phyloP scores from a whole-genome alignment of 2,329 filamentous ascomycete species.

The Trichoderma sp. region DNA sequence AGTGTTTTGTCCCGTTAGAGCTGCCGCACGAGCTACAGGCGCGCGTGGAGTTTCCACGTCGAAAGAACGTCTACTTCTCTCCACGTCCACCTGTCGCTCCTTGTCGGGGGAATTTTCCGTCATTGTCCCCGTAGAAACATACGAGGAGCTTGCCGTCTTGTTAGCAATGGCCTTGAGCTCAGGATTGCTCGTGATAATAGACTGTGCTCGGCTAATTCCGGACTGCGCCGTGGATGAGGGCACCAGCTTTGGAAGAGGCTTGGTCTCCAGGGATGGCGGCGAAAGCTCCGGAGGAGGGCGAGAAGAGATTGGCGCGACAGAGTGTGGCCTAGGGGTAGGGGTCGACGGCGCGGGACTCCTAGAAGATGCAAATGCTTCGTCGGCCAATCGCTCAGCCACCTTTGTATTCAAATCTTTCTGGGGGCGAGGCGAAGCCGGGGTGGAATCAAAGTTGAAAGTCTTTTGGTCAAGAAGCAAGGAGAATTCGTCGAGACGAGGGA shows the following conservation, averaged over 20 bases:
- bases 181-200: conserved; percentile 61
- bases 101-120: conserved; percentile 9
- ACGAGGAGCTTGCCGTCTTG: conserved; percentile 36
- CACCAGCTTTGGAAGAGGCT: conserved; percentile 38
- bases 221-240: conserved; percentile 41
- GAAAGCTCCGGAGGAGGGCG: conserved; percentile 14
- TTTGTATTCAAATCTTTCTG: conserved; percentile 55
- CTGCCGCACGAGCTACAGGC: background rate
- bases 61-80: background rate
- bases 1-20: conserved; percentile 6
- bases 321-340: conserved; percentile 30
- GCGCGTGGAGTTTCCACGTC: conserved; percentile 1
- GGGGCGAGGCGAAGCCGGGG: conserved; percentile 46
- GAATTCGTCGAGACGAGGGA: conserved; percentile 91
- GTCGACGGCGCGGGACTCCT: conserved; percentile 23
- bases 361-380: conserved; percentile 71
- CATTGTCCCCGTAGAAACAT: conserved; percentile 62
- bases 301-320: conserved; percentile 28
- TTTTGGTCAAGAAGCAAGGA: conserved; percentile 82
- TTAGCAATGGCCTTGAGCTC: conserved; percentile 58
- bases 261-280: conserved; percentile 28
- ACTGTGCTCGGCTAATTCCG: conserved; percentile 58
- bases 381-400: conserved; percentile 73
- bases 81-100: background rate
- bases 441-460: conserved; percentile 66